Base-by-base conservation (phyloP, 176 grass and related monocot genomes). In the Cenchrus purpureus region DNA sequence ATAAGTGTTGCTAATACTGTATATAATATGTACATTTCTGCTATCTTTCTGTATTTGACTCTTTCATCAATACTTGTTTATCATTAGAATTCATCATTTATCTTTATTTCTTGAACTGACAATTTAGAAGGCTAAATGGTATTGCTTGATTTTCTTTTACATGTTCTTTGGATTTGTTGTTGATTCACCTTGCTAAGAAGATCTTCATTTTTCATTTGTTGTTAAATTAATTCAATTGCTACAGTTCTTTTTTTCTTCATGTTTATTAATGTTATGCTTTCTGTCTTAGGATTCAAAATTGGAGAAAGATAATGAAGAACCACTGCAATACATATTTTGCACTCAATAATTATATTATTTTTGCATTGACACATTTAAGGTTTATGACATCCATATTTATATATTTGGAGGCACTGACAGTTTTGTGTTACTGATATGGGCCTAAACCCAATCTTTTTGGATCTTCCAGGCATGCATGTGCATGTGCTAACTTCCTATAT, bases 121-220 rank as follows among this genome's bases (percentile, higher is more conserved):
- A 72, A 57, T 82, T 82, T 46, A 50, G 1, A 61, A 5, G 55
- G 22, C 42, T 72, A 72, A 82, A 83, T n/a, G 25, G 34, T 48
- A 83, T 65, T 17, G 3, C 22, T 82, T n/a, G 20, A 12, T 8
- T 82, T 57, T 13, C 55, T 49, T 61, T 48, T 29, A 68, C 14
- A 29, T 82, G 22, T 71, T 82, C 54, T 71, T 82, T 82, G 67
- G 32, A 29, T 48, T 71, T 82, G n/a, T 31, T 19, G 52, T 10
- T 49, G 8, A 50, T 72, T 16, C 10, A 29, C 43, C 14, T 61
- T 59, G 14, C 71, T 60, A 82, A 32, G 45, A 65, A 50, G 12
- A 50, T 25, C 20, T 34, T 32, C 13, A 32, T 34, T 43, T 31
- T 65, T 19, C 7, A 31, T 31, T 49, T 73, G 20, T 61, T 16